phyloP scores from a whole-genome alignment of 768 basidiomycete genomes.

The Boletellus ananiceps region DNA sequence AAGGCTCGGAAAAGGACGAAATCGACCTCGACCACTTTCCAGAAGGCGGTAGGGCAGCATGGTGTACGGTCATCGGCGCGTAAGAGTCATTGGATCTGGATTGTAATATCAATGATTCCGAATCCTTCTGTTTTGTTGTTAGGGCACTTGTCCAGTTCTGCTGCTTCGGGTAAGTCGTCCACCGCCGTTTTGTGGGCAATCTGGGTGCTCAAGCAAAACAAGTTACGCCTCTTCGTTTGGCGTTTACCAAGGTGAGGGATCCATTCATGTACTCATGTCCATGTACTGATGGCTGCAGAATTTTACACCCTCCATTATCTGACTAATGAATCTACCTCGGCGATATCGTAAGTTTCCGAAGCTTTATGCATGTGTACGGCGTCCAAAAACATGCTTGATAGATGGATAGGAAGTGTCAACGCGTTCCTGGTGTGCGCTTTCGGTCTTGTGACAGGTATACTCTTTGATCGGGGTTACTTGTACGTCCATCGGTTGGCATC shows the following conservation, averaged over 20 bases:
- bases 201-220: not conserved
- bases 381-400: slow-evolving; percentile 6
- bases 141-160: slow-evolving; percentile 15
- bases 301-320: slow-evolving; percentile 37
- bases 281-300: slow-evolving; percentile 22
- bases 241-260: slow-evolving; percentile 35
- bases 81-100: slow-evolving; percentile 2
- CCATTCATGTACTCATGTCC: not conserved
- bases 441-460: slow-evolving; percentile 41
- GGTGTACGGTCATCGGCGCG: slow-evolving; percentile 23
- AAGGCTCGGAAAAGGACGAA: not conserved
- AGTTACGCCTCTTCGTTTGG: slow-evolving; percentile 37
- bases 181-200: not conserved
- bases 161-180: slow-evolving; percentile 31
- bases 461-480: slow-evolving; percentile 52
- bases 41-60: slow-evolving; percentile 26
- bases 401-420: slow-evolving; percentile 49
- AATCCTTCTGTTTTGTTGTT: too few species aligned
- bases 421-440: slow-evolving; percentile 34
- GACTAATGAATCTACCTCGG: slow-evolving; percentile 29
- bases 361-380: not conserved
- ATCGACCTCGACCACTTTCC: slow-evolving; percentile 16
- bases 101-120: not conserved
- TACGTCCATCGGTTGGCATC: slow-evolving; percentile 10
- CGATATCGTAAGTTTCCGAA: slow-evolving; percentile 32